phyloP scores from a whole-genome alignment of 2,329 filamentous ascomycete genomes.

The Thelonectria rubi region DNA sequence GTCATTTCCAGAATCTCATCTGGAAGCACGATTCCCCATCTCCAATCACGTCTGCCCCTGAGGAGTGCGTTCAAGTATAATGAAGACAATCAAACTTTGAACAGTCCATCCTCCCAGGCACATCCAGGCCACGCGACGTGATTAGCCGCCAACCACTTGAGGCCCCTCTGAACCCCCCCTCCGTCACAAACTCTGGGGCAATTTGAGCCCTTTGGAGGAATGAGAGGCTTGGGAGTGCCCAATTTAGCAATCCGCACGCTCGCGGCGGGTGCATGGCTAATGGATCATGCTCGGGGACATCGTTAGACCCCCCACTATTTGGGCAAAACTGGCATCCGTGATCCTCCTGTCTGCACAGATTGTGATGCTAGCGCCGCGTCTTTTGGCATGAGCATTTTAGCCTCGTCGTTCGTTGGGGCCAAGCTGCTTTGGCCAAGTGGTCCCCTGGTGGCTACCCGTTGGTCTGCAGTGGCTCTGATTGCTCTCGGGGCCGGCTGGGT shows the following conservation, averaged over 20 bases:
- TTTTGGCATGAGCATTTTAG: constrained; percentile 10
- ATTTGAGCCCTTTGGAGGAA: not conserved
- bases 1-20: constrained; percentile 13
- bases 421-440: constrained; percentile 7
- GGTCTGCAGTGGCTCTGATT: constrained; percentile 10
- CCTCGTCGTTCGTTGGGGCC: constrained; percentile 9
- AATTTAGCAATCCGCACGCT: constrained; percentile 23
- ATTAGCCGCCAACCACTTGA: not conserved
- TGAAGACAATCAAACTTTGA: constrained; percentile 16
- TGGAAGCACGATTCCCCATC: constrained; percentile 15
- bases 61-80: constrained; percentile 9
- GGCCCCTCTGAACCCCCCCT: not conserved
- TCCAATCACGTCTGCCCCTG: constrained; percentile 20
- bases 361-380: constrained; percentile 3
- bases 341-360: not conserved
- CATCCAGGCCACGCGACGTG: constrained; percentile 10
- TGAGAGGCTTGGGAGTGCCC: not conserved
- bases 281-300: not conserved
- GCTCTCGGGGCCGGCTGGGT: not conserved
- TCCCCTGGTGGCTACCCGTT: constrained; percentile 10
- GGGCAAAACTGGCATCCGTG: constrained; percentile 4
- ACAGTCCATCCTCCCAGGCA: constrained; percentile 10
- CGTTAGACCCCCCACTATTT: constrained; percentile 16
- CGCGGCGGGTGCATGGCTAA: not conserved
- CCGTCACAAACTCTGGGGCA: constrained; percentile 1